Conservation (phyloP, 2,329 filamentous ascomycete species). For the Alternaria angustiovoidea region DNA sequence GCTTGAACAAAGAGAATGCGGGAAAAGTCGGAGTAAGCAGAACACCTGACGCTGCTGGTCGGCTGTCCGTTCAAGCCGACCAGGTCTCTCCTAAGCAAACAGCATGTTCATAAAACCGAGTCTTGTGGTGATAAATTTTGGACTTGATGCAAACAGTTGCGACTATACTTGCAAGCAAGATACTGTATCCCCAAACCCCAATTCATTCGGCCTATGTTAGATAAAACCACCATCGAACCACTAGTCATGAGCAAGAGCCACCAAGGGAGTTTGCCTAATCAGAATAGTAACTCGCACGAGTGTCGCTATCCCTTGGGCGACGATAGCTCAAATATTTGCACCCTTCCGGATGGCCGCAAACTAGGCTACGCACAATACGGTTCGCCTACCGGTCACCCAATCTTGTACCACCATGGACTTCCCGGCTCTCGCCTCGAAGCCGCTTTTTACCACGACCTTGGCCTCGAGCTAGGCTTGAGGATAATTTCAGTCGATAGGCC, state of each 20-base stretch:
- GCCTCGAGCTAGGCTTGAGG: slow-evolving; percentile 29
- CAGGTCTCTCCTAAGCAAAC: background rate
- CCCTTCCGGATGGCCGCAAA: slow-evolving; percentile 47
- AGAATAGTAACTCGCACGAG: background rate
- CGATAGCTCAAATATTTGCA: slow-evolving; percentile 38
- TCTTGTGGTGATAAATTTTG: background rate
- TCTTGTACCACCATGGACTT: slow-evolving; percentile 43
- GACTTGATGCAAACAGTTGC: background rate
- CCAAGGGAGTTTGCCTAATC: background rate
- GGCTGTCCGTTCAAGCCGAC: slow-evolving; percentile 3
- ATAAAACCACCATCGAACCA: background rate
- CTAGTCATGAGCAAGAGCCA: background rate
- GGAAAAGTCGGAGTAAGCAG: slow-evolving; percentile 2
- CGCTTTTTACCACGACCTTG: slow-evolving; percentile 30
- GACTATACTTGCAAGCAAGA: background rate
- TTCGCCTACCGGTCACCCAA: slow-evolving; percentile 31
- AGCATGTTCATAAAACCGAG: background rate
- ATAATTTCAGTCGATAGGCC: slow-evolving; percentile 41
- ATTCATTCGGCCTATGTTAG: background rate
- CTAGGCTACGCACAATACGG: slow-evolving; percentile 49
- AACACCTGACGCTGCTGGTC: background rate
- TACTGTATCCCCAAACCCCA: no score
- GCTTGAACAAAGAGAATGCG: background rate
- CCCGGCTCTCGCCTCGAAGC: slow-evolving; percentile 44
- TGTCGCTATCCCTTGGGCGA: slow-evolving; percentile 33